Evolutionary conservation across 1,139 yeast species (phyloP).

Genomic region (Kodamaea suecica): DNA sequence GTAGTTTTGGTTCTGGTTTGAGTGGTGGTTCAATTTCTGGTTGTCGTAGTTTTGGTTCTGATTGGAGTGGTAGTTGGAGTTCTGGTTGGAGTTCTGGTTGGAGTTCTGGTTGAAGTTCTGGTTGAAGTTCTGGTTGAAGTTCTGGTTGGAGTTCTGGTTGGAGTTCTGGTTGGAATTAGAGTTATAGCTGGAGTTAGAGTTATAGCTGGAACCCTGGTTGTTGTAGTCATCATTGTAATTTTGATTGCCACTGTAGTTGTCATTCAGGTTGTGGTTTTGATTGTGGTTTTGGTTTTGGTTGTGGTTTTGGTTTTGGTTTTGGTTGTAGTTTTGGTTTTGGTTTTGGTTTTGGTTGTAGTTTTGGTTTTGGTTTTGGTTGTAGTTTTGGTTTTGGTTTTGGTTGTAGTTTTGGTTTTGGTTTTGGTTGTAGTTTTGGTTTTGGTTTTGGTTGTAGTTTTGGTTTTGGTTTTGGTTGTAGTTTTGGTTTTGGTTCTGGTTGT

Average conservation of each 20-base stretch:
- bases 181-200: not conserved
- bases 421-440: conserved; percentile 2
- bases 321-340: conserved; percentile 2
- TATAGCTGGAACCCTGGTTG: conserved; percentile 1
- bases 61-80: not conserved
- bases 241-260: not conserved
- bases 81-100: not conserved
- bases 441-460: conserved; percentile 1
- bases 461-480: not conserved
- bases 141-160: not conserved
- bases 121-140: not conserved
- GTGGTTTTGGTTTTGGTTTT: not conserved
- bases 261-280: not conserved
- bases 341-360: conserved; percentile 1
- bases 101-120: not conserved
- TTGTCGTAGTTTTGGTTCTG: not conserved
- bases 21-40: conserved; percentile 1
- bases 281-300: not conserved
- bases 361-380: conserved; percentile 3
- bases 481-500: not conserved
- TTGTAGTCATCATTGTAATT: not conserved
- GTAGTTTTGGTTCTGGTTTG: conserved; percentile 1
- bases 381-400: conserved; percentile 3
- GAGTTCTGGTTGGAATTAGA: not conserved
- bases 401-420: conserved; percentile 1